A percentile compares a stretch with the other conserved stretches of the same genome.
Evolutionary conservation across 2,329 filamentous ascomycete species (phyloP).

Genomic region (Tolypocladium nubicola): DNA sequence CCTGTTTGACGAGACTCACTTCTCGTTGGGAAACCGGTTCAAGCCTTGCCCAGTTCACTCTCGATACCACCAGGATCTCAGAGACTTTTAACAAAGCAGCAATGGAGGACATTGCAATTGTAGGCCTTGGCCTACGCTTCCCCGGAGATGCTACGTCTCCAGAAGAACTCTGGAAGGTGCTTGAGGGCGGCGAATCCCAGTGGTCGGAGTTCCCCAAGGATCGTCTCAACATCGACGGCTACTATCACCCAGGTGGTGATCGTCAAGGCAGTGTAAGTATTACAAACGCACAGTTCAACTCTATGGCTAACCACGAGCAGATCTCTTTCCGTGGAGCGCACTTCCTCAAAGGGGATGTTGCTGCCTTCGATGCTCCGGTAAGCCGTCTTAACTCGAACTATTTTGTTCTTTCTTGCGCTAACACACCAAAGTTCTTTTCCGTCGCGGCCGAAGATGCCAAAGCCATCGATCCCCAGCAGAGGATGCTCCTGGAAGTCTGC

Average conservation of each 20-base stretch:
- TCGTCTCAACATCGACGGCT: constrained; percentile 41
- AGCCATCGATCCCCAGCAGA: constrained; percentile 42
- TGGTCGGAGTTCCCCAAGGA: constrained; percentile 38
- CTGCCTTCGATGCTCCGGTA: constrained; percentile 38
- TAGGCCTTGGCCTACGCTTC: constrained; percentile 41
- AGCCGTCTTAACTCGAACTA: constrained; percentile 8
- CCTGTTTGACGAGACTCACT: background rate
- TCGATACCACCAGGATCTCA: background rate
- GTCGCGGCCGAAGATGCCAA: constrained; percentile 38
- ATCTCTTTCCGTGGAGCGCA: constrained; percentile 38
- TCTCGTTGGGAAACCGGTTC: background rate
- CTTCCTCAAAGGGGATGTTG: constrained; percentile 36
- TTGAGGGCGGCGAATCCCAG: constrained; percentile 30
- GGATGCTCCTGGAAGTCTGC: constrained; percentile 38
- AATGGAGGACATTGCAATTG: constrained; percentile 37
- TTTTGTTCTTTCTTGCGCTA: background rate
- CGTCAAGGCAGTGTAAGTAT: constrained; percentile 35
- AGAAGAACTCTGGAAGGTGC: constrained; percentile 37
- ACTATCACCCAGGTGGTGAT: constrained; percentile 40
- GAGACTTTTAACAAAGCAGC: background rate
- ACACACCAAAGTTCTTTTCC: constrained; percentile 36
- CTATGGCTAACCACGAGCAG: constrained; percentile 12
- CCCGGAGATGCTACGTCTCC: constrained; percentile 36
- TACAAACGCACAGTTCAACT: too few species aligned
- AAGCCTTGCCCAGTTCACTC: background rate